Evolutionary conservation across 768 basidiomycete genomes (phyloP), one percentile per base, ranked within the genome.

Genomic region (Mycena olivaceomarginata): DNA sequence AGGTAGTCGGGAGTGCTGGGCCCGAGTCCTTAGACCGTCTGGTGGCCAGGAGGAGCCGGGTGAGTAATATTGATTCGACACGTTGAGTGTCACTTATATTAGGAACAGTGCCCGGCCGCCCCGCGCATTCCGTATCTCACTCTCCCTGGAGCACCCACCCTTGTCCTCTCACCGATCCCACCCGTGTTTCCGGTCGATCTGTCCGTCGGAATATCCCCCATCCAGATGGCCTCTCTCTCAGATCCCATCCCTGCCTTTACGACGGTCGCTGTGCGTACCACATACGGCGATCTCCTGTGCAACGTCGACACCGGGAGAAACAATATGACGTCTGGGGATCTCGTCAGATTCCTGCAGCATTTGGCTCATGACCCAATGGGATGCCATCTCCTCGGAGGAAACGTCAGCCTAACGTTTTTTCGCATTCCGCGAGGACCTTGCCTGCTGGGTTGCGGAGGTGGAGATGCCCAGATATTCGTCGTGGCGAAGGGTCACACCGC

Each of bases 141-240:
- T 1, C 75, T 76, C 18, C 75, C 64, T 1, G 70, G 46, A 22
- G 43, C 70, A 40, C 25, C 48, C 4, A 4, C 4, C 46, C n/a
- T 9, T 6, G 16, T 10, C 12, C 43, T n/a, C 39, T 18, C 53
- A 0, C 56, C n/a, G 15, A 60, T 57, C 1, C 64, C 63, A 20
- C 12, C 22, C 45, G 45, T 76, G 11, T 76, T 71, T 20, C 75
- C 75, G 9, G 71, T 76, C 75, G 45, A 67, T 13, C 25, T 76
- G 1, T 57, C 41, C 4, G 6, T 31, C 45, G 57, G 46, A 2
- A 37, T 71, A 3, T 67, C 65, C 37, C 16, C 64, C 9, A 11
- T 25, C 2, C 70, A 67, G 1, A 37, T 31, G 12, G 46, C 10
- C 6, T 46, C 4, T 22, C 64, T 76, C 20, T 59, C 25, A 5